These are phyloP conservation scores for Phytopythium sindhum DNA, from an alignment of 352 stramenopile species.

Conservation along the genomic window DNA sequence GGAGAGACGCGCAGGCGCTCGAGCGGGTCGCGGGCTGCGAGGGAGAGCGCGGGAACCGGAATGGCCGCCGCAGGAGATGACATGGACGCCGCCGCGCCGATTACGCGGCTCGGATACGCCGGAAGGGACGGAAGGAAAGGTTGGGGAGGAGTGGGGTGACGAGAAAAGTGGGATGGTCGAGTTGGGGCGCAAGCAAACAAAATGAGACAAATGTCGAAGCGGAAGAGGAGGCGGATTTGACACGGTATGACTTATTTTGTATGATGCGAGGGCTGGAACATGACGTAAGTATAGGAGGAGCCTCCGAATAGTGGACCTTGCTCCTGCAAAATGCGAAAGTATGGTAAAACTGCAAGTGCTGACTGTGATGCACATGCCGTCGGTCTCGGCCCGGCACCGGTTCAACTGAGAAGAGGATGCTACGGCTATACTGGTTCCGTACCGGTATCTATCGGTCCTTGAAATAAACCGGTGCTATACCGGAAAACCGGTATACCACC, in stretches of 20 bases:
- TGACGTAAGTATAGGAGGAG: neutral
- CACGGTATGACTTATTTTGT: neutral
- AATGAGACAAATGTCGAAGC: neutral
- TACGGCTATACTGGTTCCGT: too few relatives aligned
- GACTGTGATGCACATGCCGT: neutral
- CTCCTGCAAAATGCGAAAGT: neutral
- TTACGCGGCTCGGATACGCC: neutral
- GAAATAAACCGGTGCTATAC: neutral
- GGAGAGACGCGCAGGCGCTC: neutral
- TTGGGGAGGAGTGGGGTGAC: neutral
- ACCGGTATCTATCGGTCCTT: neutral
- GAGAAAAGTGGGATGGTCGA: neutral
- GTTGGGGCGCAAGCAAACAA: neutral
- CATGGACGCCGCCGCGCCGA: neutral
- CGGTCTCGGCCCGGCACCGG: neutral
- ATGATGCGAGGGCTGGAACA: neutral
- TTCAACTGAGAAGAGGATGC: slow-evolving; percentile 2
- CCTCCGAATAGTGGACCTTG: neutral
- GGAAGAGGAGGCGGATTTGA: neutral
- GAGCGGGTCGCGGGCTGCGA: neutral
- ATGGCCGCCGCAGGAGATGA: neutral
- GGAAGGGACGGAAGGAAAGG: neutral
- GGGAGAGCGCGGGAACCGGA: neutral
- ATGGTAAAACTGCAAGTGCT: slow-evolving; percentile 3
- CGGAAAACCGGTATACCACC: neutral